phyloP scores from a whole-genome alignment of 352 stramenopile species.

The Labyrinthula sp. region DNA sequence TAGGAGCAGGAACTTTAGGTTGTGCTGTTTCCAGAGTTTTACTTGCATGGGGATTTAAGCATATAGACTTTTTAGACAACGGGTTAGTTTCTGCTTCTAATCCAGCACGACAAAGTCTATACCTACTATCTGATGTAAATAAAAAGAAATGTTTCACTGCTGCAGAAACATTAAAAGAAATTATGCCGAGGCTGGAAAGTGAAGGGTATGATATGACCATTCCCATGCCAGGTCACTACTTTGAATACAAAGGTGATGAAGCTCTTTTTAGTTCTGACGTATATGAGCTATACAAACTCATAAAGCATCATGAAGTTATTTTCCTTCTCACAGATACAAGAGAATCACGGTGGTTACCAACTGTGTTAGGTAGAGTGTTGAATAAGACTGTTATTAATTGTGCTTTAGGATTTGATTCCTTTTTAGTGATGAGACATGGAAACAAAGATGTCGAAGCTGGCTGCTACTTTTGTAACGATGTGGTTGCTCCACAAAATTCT shows the following conservation, averaged over 20 bases:
- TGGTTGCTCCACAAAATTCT: constrained; percentile 89
- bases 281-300: constrained; percentile 55
- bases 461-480: constrained; percentile 98
- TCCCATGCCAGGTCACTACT: constrained; percentile 87
- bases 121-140: constrained; percentile 73
- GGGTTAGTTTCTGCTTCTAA: constrained; percentile 90
- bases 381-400: constrained; percentile 68
- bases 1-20: constrained; percentile 84
- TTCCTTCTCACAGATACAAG: constrained; percentile 93
- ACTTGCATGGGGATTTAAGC: constrained; percentile 82
- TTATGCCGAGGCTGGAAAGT: constrained; percentile 69
- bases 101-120: constrained; percentile 85
- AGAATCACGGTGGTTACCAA: constrained; percentile 92
- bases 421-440: constrained; percentile 91
- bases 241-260: constrained; percentile 40
- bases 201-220: constrained; percentile 73
- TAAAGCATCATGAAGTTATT: constrained; percentile 75
- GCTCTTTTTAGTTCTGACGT: constrained; percentile 27
- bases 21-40: constrained; percentile 80
- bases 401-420: constrained; percentile 82
- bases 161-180: constrained; percentile 61
- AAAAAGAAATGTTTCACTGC: constrained; percentile 66
- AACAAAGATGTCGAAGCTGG: constrained; percentile 45
- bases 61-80: constrained; percentile 93
- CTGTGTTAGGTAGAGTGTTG: constrained; percentile 68